A percentile compares a stretch with the other conserved stretches of the same genome.
Evolutionary conservation across 164 flowering plant species (phyloP).

Genomic region (Kingdonia uniflora): DNA sequence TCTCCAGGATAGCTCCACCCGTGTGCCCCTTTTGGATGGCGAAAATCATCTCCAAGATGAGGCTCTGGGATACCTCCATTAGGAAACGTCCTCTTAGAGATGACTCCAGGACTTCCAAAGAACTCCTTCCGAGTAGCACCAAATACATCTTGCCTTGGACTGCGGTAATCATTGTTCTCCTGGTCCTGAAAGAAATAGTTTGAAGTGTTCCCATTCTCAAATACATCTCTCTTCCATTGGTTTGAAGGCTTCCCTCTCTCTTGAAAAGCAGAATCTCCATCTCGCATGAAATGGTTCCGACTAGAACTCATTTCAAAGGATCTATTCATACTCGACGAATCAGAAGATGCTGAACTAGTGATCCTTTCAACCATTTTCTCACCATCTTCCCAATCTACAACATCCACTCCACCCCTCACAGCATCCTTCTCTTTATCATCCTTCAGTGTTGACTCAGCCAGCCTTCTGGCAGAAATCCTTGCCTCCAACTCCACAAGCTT

Average conservation of each 20-base stretch:
- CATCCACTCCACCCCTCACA: slow-evolving; percentile 27
- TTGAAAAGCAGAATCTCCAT: slow-evolving; percentile 29
- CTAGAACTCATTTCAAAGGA: slow-evolving; percentile 42
- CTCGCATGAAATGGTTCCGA: slow-evolving; percentile 28
- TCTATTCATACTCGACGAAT: slow-evolving; percentile 46
- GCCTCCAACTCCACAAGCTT: slow-evolving; percentile 91
- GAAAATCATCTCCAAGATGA: slow-evolving; percentile 32
- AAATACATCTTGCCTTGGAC: slow-evolving; percentile 41
- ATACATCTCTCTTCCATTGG: slow-evolving; percentile 64
- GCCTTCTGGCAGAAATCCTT: slow-evolving; percentile 63
- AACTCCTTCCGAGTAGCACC: slow-evolving; percentile 44
- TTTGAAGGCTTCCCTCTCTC: slow-evolving; percentile 39
- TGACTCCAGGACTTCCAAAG: slow-evolving; percentile 38
- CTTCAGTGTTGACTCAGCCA: slow-evolving; percentile 41
- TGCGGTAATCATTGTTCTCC: slow-evolving; percentile 34
- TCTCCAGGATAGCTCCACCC: slow-evolving; percentile 55
- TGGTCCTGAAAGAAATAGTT: slow-evolving; percentile 30
- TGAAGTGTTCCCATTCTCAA: slow-evolving; percentile 46
- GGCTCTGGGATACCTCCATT: slow-evolving; percentile 42
- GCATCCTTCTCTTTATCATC: slow-evolving; percentile 33
- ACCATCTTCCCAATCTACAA: slow-evolving; percentile 83
- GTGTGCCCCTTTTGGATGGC: slow-evolving; percentile 35
- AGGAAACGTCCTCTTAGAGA: slow-evolving; percentile 28
- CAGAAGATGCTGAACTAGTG: slow-evolving; percentile 63
- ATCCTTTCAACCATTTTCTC: slow-evolving; percentile 86